Evolutionary conservation across 352 stramenopile genomes (phyloP).

Genomic region (Aphanomyces stellatus): DNA sequence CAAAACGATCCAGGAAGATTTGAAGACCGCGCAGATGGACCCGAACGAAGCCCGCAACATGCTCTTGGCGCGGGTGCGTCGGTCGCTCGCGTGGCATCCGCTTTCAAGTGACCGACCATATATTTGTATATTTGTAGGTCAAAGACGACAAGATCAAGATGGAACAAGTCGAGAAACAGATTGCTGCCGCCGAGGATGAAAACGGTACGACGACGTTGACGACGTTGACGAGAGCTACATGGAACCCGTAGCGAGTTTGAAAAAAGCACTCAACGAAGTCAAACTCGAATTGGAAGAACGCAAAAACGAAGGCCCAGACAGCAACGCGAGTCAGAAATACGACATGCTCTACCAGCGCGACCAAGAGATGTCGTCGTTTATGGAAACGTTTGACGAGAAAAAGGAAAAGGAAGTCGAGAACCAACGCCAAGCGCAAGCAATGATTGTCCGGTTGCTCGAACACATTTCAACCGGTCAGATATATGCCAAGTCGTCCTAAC

Average conservation of each 20-base stretch:
- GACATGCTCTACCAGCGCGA: slow-evolving; percentile 84
- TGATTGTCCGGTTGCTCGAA: slow-evolving; percentile 86
- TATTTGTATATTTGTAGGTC: slow-evolving; percentile 40
- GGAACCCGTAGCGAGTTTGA: slow-evolving; percentile 27
- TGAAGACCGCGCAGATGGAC: slow-evolving; percentile 82
- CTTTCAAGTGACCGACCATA: not conserved
- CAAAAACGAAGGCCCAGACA: slow-evolving; percentile 48
- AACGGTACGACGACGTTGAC: slow-evolving; percentile 26
- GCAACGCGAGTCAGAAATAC: slow-evolving; percentile 65
- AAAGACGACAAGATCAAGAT: slow-evolving; percentile 83
- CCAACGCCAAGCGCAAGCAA: slow-evolving; percentile 48
- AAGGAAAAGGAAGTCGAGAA: slow-evolving; percentile 51
- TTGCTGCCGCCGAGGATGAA: slow-evolving; percentile 43
- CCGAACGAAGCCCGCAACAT: slow-evolving; percentile 75
- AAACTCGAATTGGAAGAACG: slow-evolving; percentile 58
- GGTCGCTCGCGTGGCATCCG: not conserved
- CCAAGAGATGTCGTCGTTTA: slow-evolving; percentile 88
- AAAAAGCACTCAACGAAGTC: slow-evolving; percentile 43
- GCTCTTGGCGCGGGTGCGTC: slow-evolving; percentile 32
- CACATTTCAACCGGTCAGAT: slow-evolving; percentile 71
- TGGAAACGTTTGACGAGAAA: slow-evolving; percentile 72
- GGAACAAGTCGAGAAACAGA: slow-evolving; percentile 53
- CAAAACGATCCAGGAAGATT: slow-evolving; percentile 69
- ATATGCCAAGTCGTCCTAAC: not conserved
- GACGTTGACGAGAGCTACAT: too few relatives aligned